These are phyloP conservation scores for Chytriomyces sp. DNA, from an alignment of 192 early-diverging fungal genomes.

Conservation along the genomic window DNA sequence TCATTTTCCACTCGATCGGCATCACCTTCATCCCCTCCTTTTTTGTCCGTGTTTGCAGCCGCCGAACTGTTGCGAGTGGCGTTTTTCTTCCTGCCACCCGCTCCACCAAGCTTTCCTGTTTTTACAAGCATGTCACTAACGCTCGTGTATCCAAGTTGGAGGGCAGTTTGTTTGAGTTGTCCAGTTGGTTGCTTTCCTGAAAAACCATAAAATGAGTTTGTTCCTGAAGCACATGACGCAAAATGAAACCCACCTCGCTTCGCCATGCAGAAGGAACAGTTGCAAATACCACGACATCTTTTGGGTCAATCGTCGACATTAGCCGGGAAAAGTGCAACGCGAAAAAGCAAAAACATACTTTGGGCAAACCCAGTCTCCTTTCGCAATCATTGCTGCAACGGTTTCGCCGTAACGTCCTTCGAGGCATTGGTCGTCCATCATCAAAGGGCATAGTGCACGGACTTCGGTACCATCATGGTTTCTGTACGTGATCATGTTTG, in stretches of 20 bases:
- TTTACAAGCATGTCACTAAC: constrained; percentile 28
- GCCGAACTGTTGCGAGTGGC: background rate
- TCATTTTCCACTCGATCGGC: too few relatives aligned
- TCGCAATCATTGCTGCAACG: background rate
- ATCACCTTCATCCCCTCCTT: too few relatives aligned
- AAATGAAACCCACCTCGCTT: constrained; percentile 20
- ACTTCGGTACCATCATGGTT: constrained; percentile 5
- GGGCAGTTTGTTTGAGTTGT: constrained; percentile 28
- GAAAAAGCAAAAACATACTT: constrained; percentile 6
- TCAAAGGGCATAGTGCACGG: constrained; percentile 12
- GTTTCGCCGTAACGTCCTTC: constrained; percentile 31
- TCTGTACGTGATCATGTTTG: constrained; percentile 12
- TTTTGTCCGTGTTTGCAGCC: background rate
- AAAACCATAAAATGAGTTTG: background rate
- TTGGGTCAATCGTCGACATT: background rate
- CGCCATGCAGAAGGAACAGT: constrained; percentile 40
- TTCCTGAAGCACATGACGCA: background rate
- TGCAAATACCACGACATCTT: constrained; percentile 38
- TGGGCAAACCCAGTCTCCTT: constrained; percentile 35
- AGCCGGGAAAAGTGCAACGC: background rate
- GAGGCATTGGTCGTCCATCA: constrained; percentile 33
- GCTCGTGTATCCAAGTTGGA: constrained; percentile 34
- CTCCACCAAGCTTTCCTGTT: constrained; percentile 9
- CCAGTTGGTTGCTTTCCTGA: constrained; percentile 32
- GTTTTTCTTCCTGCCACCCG: background rate